Base-by-base conservation (phyloP, 164 flowering plant genomes). In the Chimonanthus praecox region DNA sequence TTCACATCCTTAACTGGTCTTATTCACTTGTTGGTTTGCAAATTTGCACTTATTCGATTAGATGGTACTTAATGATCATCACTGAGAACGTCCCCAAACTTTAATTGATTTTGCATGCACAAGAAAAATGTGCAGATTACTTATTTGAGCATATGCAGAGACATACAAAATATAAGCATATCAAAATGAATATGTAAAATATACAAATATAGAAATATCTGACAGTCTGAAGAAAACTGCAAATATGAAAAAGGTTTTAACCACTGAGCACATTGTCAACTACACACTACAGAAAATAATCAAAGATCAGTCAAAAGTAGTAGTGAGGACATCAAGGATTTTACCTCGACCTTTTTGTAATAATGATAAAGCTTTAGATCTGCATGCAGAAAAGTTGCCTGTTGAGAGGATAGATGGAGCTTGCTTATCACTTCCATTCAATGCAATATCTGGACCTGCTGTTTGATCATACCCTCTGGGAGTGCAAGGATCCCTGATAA, bases 341-440 rank as follows among this genome's bases (percentile, higher is more conserved):
- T 60, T 75, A 85, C 87, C 88, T 75, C 68, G 70, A 68, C 71
- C 75, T 71, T 72, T 78, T 68, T 77, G 79, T 45, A 85, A 72
- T 75, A 82, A 67, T 63, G 71, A 21, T 67, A 74, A 64, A 66
- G 73, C 83, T 69, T 80, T 83, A 62, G 68, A 74, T 81, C 79
- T 80, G 76, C 89, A 87, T 4, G 84, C 81, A 70, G 89, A 82
- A 80, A 85, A 87, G 78, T 87, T 87, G 50, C 88, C 89, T 49
- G 63, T 73, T 7, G 78, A 69, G 66, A 78, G 47, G 16, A 73
- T 67, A 50, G 73, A 67, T 16, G 61, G 72, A 68, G 67, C 65
- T 47, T 81, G 71, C 44, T 48, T 48, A 51, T 72, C 73, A 65
- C 78, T 78, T 65, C 75, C 62, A 79, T 82, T 74, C n/a, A 64